Evolutionary conservation across 2,329 filamentous ascomycete genomes (phyloP), one percentile per base, ranked within the genome.

Genomic region (Stemphylium vesicarium): DNA sequence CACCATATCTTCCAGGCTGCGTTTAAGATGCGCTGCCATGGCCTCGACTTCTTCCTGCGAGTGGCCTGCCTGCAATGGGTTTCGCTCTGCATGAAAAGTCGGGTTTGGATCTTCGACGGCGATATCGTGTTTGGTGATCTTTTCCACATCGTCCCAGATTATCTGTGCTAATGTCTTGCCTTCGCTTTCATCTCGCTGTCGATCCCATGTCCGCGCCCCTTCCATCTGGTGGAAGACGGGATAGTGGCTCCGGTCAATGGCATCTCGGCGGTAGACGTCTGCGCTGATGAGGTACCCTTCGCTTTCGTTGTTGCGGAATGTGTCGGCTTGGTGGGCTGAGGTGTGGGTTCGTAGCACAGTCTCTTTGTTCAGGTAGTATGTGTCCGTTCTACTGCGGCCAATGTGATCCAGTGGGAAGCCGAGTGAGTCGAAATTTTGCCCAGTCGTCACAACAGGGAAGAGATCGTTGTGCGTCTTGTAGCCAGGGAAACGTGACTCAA

Each of bases 151-250:
- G 32, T 82, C 82, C 79, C 83, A 85, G 7, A 98, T 87, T 11
- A 85, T 84, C 13, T 85, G 79, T 1, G 84, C 84, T 15, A 92
- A 73, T 56, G 76, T 59, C 42, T 66, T 70, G 16, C 73, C 69
- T 35, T 66, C 60, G 12, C 66, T 80, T 50, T 79, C 81, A 39
- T 84, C 84, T 72, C 79, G 83, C 24, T 73, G 81, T 9, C 91
- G 85, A 71, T 95, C 89, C 94, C 95, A 99, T 49, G 92, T 88
- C 65, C 89, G 84, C 8, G 94, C 94, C 11, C 92, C 94, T 75
- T 99, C 95, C 93, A 98, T 98, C 79, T 99, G 95, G 78, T 99
- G 95, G 77, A 99, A 99, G 54, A 96, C 87, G 0, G 95, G 95
- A 77, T 98, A 98, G 78, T 99, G 95, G 65, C 89, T 95, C 52